These are phyloP conservation scores for Punica granatum DNA, from an alignment of 345 rosid species.

Conservation along the genomic window DNA sequence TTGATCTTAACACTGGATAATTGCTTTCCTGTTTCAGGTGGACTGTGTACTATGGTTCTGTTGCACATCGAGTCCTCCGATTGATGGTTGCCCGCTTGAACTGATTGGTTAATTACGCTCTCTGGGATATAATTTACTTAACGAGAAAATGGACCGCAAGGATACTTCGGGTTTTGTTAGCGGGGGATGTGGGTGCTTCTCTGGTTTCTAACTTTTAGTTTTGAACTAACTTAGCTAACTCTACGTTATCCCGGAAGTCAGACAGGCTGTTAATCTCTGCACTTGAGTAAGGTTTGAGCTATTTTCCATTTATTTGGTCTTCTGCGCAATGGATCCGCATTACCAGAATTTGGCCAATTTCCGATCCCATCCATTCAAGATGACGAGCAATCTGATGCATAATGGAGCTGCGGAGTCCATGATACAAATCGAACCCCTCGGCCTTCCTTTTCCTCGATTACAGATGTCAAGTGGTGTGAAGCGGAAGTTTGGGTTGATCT, in stretches of 20 bases:
- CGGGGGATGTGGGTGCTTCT: slow-evolving; percentile 59
- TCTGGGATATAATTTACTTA: slow-evolving; percentile 18
- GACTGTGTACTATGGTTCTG: slow-evolving; percentile 23
- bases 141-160: slow-evolving; percentile 51
- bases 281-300: slow-evolving; percentile 36
- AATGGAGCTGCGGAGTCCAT: slow-evolving; percentile 52
- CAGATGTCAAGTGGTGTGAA: slow-evolving; percentile 47
- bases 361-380: slow-evolving; percentile 46
- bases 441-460: slow-evolving; percentile 31
- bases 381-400: slow-evolving; percentile 43
- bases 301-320: slow-evolving; percentile 20
- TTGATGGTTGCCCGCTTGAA: slow-evolving; percentile 12
- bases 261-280: slow-evolving; percentile 30
- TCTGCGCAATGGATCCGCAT: slow-evolving; percentile 45
- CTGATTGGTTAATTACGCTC: slow-evolving; percentile 18
- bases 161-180: slow-evolving; percentile 99
- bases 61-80: slow-evolving; percentile 18
- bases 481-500: slow-evolving; percentile 58
- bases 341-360: slow-evolving; percentile 35
- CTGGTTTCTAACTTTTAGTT: slow-evolving; percentile 42
- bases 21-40: slow-evolving; percentile 44
- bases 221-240: slow-evolving; percentile 41
- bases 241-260: slow-evolving; percentile 48
- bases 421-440: slow-evolving; percentile 65
- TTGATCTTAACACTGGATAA: background rate